Conservation (phyloP, 2,329 filamentous ascomycete species). For the Diaporthe destruens region DNA sequence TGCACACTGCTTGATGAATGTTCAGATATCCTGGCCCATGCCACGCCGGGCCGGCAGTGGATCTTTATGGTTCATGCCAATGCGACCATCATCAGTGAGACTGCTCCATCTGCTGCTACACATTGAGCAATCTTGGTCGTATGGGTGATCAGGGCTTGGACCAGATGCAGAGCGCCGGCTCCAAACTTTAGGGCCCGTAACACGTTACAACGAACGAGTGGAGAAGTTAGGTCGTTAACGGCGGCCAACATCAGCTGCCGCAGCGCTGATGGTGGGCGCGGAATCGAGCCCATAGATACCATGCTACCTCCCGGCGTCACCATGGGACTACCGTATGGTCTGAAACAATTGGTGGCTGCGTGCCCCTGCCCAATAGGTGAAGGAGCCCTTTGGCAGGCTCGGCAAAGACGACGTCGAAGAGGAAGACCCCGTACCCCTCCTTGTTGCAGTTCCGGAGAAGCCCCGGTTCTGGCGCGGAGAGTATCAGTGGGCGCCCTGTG, state of each 20-base stretch:
- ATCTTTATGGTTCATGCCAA: slow-evolving; percentile 32
- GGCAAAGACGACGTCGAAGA: slow-evolving; percentile 19
- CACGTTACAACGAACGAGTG: slow-evolving; percentile 40
- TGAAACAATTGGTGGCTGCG: slow-evolving; percentile 36
- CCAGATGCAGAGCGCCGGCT: slow-evolving; percentile 36
- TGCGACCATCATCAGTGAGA: slow-evolving; percentile 36
- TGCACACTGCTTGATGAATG: slow-evolving; percentile 11
- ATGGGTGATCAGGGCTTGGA: slow-evolving; percentile 31
- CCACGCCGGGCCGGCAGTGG: slow-evolving; percentile 21
- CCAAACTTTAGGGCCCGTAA: slow-evolving; percentile 38
- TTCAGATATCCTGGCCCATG: slow-evolving; percentile 18
- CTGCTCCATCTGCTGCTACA: slow-evolving; percentile 34
- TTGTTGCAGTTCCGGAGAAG: slow-evolving; percentile 5
- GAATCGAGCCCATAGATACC: slow-evolving; percentile 10
- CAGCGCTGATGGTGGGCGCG: slow-evolving; percentile 1
- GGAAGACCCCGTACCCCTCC: neutral
- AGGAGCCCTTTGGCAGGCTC: neutral
- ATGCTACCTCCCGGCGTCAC: slow-evolving; percentile 36
- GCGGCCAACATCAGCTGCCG: slow-evolving; percentile 21
- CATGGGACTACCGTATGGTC: slow-evolving; percentile 21
- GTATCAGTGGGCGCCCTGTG: neutral
- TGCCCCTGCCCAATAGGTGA: slow-evolving; percentile 26
- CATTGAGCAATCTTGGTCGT: slow-evolving; percentile 32
- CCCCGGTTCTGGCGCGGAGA: neutral
- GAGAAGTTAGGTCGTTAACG: slow-evolving; percentile 24